phyloP scores from a whole-genome alignment of 768 basidiomycete genomes.

The Rubroboletus pulcherrimus region DNA sequence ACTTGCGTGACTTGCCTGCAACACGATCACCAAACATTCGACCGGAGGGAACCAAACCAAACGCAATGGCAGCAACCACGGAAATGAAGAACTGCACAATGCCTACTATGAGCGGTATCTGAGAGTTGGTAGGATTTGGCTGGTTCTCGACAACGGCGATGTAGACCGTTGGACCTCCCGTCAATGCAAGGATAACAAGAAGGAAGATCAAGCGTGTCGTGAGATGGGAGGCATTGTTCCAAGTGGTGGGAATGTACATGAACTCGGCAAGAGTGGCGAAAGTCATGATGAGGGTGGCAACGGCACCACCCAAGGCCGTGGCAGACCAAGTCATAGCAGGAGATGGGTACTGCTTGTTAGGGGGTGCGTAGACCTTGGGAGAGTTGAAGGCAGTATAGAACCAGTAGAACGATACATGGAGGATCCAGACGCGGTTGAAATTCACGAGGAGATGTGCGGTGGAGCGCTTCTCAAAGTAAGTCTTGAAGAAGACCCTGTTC shows the following conservation, averaged over 20 bases:
- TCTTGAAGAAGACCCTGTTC: slow-evolving; percentile 97
- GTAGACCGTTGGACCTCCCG: slow-evolving; percentile 91
- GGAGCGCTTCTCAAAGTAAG: slow-evolving; percentile 96
- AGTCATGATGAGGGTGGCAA: slow-evolving; percentile 92
- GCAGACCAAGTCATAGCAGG: slow-evolving; percentile 94
- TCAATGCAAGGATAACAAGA: slow-evolving; percentile 86
- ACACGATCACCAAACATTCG: slow-evolving; percentile 99
- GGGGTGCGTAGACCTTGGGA: slow-evolving; percentile 82
- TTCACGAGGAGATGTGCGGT: slow-evolving; percentile 92
- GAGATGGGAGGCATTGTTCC: slow-evolving; percentile 98
- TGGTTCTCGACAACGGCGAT: slow-evolving; percentile 80
- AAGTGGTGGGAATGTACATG: slow-evolving; percentile 95
- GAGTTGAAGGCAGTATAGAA: slow-evolving; percentile 99
- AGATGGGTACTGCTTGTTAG: slow-evolving; percentile 61
- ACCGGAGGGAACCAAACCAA: slow-evolving; percentile 89
- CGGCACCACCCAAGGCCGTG: slow-evolving; percentile 91
- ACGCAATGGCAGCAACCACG: slow-evolving; percentile 74
- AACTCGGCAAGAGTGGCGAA: slow-evolving; percentile 91
- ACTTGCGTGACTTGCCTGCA: slow-evolving; percentile 94
- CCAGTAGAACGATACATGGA: slow-evolving; percentile 91
- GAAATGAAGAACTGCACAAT: slow-evolving; percentile 95
- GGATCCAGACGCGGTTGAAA: slow-evolving; percentile 98
- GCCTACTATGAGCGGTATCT: slow-evolving; percentile 85
- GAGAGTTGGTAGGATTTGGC: slow-evolving; percentile 41
- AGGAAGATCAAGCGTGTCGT: slow-evolving; percentile 92